Conservation (phyloP, 495 filamentous ascomycete species). For the Aspergillus biplanus region DNA sequence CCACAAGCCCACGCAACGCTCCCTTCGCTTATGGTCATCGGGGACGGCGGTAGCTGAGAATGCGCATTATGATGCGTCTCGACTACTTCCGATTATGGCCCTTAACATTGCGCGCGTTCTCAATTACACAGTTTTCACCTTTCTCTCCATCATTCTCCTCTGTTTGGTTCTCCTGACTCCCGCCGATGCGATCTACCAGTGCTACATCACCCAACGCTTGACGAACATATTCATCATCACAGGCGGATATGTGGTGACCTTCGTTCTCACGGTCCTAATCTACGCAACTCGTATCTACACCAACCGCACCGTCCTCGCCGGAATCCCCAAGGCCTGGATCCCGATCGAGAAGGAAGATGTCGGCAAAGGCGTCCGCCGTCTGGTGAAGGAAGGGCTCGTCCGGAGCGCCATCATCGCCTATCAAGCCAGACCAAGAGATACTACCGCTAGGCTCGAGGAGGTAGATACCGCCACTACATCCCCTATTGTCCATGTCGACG, state of each 20-base stretch:
- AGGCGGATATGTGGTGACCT: conserved; percentile 75
- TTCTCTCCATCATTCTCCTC: conserved; percentile 74
- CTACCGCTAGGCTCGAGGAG: conserved; percentile 22
- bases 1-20: too few species aligned
- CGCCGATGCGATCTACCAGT: conserved; percentile 81
- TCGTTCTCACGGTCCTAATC: conserved; percentile 70
- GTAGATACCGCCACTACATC: not conserved
- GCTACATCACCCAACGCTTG: conserved; percentile 61
- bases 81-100: conserved; percentile 38
- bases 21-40: not conserved
- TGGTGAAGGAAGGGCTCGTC: conserved; percentile 71
- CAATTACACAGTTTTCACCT: conserved; percentile 78
- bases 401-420: conserved; percentile 82
- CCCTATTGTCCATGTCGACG: not conserved
- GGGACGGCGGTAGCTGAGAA: conserved; percentile 2
- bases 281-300: conserved; percentile 90
- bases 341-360: conserved; percentile 78
- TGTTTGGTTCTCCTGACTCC: conserved; percentile 80
- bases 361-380: conserved; percentile 67
- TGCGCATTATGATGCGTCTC: conserved; percentile 30
- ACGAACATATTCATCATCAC: conserved; percentile 86
- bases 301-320: conserved; percentile 73
- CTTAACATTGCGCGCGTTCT: conserved; percentile 72
- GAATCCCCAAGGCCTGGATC: conserved; percentile 83
- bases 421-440: conserved; percentile 69